Evolutionary conservation across 1,284 basidiomycete genomes (phyloP), one percentile per base, ranked within the genome.

Genomic region (Ceratobasidium sp.): DNA sequence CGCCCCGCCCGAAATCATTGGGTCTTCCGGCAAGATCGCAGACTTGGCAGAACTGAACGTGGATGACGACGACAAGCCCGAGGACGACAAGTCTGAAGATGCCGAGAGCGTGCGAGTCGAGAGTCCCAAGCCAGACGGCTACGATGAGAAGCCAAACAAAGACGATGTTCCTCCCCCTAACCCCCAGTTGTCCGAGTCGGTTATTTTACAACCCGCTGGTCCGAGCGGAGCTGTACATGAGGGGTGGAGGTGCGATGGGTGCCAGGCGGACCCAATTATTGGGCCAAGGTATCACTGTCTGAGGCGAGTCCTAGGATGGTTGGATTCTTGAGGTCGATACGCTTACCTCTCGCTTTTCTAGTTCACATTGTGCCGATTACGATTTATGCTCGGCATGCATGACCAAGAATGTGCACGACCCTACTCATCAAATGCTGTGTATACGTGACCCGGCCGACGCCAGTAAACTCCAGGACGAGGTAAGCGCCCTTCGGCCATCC

Each of bases 321-420:
- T 25, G 25, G 15, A 29, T 31, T 50, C 3, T n/a, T n/a, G n/a
- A 34, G 3, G 20, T 55, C 5, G 15, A 2, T 22, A 12, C 13
- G 25, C 3, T 32, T 43, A 38, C 45, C 13, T 10, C 7, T 6
- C 6, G 22, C 22, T n/a, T 32, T 53, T 29, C 4, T 42, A 68
- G 70, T 20, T 34, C 47, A 13, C 13, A 29, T 15, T 71, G 70
- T 31, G 53, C 67, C 15, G 52, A 71, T 49, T 71, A 58, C 40
- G 70, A 71, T 38, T 32, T 71, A 3, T 71, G 70, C 49, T 32
- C 32, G n/a, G 55, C 25, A n/a, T 71, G 70, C 57, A 54, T 69
- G 49, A 34, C 55, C 13, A 65, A 50, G 12, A 32, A 40, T 15
- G 67, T 71, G 17, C 65, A 69, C 32, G 31, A 60, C 38, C 20